phyloP scores from a whole-genome alignment of 176 grass and related monocot genomes.

The Phragmites australis region DNA sequence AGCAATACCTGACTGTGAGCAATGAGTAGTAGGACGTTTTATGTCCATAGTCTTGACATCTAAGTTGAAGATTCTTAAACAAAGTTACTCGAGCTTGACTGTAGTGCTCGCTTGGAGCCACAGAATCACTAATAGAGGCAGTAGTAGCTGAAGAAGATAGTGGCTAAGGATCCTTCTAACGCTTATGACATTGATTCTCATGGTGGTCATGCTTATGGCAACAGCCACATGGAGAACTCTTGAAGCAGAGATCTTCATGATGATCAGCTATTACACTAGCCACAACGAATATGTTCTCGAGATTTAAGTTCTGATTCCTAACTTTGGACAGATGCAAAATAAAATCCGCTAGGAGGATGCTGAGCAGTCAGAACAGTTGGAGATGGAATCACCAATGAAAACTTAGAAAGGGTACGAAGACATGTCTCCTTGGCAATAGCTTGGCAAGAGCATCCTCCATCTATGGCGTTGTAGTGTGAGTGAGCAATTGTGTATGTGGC shows the following conservation, averaged over 20 bases:
- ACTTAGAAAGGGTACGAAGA: background rate
- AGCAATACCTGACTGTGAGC: background rate
- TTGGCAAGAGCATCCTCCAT: background rate
- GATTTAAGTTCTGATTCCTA: background rate
- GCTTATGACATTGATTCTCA: background rate
- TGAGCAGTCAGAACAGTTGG: background rate
- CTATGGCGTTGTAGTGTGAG: background rate
- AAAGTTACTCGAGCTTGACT: background rate
- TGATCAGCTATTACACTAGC: background rate
- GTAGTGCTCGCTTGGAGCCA: background rate
- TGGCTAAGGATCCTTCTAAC: background rate
- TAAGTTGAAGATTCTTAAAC: background rate
- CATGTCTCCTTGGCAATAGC: background rate
- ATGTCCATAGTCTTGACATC: slow-evolving; percentile 3
- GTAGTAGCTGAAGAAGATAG: background rate
- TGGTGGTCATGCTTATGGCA: background rate
- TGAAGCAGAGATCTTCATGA: background rate
- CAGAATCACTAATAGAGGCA: background rate
- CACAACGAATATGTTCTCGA: background rate
- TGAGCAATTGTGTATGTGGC: background rate
- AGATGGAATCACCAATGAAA: background rate
- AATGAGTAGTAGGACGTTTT: background rate
- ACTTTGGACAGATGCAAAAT: background rate
- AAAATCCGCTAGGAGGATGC: background rate
- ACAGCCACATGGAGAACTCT: background rate